Percentiles rank a stretch among this genome's conserved stretches.
Conservation (phyloP, 768 basidiomycete species). For the Auricularia cornea region DNA sequence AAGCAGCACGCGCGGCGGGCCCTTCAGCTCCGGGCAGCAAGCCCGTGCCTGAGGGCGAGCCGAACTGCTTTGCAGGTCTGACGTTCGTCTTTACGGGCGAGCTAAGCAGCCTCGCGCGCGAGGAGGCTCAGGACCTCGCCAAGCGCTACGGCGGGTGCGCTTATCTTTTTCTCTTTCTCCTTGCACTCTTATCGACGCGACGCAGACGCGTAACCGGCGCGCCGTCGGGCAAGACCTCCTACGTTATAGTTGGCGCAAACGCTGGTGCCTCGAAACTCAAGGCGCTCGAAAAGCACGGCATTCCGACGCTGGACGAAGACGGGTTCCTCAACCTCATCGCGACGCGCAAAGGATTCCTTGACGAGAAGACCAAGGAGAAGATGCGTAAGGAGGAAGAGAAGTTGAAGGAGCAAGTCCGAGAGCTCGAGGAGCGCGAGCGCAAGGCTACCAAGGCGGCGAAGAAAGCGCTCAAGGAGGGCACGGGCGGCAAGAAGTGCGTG, state of each 20-base stretch:
- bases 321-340: conserved; percentile 77
- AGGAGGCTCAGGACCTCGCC: conserved; percentile 78
- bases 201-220: conserved; percentile 74
- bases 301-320: conserved; percentile 78
- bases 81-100: conserved; percentile 97
- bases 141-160: conserved; percentile 90
- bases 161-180: conserved; percentile 1
- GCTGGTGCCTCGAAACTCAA: conserved; percentile 87
- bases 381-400: conserved; percentile 71
- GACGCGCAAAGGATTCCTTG: conserved; percentile 50
- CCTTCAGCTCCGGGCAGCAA: conserved; percentile 55
- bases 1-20: conserved; percentile 48
- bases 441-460: conserved; percentile 33
- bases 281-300: conserved; percentile 71
- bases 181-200: not conserved
- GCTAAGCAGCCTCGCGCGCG: conserved; percentile 73
- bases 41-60: conserved; percentile 60
- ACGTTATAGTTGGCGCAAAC: conserved; percentile 78
- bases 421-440: conserved; percentile 70
- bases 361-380: conserved; percentile 77
- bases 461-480: conserved; percentile 14
- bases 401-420: conserved; percentile 62
- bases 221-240: conserved; percentile 85
- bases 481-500: conserved; percentile 12
- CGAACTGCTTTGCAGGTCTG: conserved; percentile 73